Conservation (phyloP, 352 stramenopile species). For the Phytophthora cryptogea region DNA sequence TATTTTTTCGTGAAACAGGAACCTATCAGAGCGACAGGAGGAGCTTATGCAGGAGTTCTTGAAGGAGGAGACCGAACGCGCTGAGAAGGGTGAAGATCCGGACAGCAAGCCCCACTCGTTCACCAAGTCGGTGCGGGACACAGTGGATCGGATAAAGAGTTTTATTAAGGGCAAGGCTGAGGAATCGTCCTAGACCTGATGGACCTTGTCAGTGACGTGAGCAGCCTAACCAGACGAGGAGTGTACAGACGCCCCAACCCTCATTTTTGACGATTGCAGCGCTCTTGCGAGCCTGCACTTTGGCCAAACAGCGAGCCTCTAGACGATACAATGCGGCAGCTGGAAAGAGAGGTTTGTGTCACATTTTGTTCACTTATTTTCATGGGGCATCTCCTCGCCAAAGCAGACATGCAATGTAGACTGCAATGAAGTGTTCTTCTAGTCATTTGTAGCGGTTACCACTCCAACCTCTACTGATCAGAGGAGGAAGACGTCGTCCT, state of each 20-base stretch:
- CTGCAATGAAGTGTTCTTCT: conserved; percentile 26
- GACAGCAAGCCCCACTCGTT: conserved; percentile 88
- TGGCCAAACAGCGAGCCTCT: conserved; percentile 20
- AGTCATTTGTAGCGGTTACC: neutral
- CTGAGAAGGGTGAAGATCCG: conserved; percentile 65
- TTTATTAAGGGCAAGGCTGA: conserved; percentile 81
- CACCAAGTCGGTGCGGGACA: conserved; percentile 74
- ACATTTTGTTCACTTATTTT: no score
- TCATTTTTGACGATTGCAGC: conserved; percentile 27
- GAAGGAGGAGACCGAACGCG: conserved; percentile 82
- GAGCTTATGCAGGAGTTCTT: conserved; percentile 97
- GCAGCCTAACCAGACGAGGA: conserved; percentile 11
- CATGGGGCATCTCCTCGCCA: no score
- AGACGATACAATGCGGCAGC: conserved; percentile 26
- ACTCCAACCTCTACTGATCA: conserved; percentile 26
- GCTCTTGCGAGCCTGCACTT: conserved; percentile 16
- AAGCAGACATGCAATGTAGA: conserved; percentile 25
- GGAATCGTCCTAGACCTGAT: conserved; percentile 30
- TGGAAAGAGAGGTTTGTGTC: no score
- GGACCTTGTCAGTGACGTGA: neutral
- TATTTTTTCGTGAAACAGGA: conserved; percentile 40
- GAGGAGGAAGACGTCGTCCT: conserved; percentile 86
- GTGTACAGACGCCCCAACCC: conserved; percentile 19
- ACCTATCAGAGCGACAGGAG: conserved; percentile 93
- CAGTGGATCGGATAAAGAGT: conserved; percentile 89